Base-by-base conservation (phyloP, 768 basidiomycete genomes). In the Lentinula raphanica region DNA sequence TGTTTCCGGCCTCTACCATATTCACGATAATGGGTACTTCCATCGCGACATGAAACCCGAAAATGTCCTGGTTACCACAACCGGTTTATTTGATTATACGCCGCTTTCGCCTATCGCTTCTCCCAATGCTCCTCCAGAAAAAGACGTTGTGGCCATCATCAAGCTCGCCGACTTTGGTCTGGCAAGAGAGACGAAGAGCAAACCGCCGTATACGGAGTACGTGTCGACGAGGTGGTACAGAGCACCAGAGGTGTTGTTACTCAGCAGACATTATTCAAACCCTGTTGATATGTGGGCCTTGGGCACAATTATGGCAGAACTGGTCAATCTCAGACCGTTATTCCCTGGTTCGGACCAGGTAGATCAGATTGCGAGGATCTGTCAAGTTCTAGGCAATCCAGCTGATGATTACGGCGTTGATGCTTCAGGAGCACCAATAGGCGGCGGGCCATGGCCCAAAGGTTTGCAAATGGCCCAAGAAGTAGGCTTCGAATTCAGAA, bases 11-110 rank as follows among this genome's bases (percentile, higher is more conserved):
- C 82, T 99, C 35, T 79, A 93, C 67, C 97, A 99, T 72, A 93
- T 98, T 63, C 97, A 99, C 72, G 70, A 78, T 13, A 79, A 87
- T 29, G 97, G 96, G 35, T 99, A 96, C 74, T 99, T 99, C 73
- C 97, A 99, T 73, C 91, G 97, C 49, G 97, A 99, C 71, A 97
- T 99, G 94, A 99, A 99, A 73, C 97, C 97, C 36, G 97, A 99
- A 72, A 99, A 99, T 66, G 88, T 98, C 7, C 85, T 99, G 53
- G 97, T 99, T 65, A 98, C 97, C 17, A 98, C 97, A 1, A 97
- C 94, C 13, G 97, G 97, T 19, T 81, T 96, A 53, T 88, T 90
- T 63, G 92, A 97, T 72, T 99, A 99, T 68, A 85, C 83, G 27
- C 82, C 91, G 9, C 80, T 92, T 29, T 86, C 85, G n/a, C 86